Percentiles rank a stretch among this genome's conserved stretches.
phyloP scores from a whole-genome alignment of 2,329 filamentous ascomycete genomes.

The Hymenoscyphus linearis region DNA sequence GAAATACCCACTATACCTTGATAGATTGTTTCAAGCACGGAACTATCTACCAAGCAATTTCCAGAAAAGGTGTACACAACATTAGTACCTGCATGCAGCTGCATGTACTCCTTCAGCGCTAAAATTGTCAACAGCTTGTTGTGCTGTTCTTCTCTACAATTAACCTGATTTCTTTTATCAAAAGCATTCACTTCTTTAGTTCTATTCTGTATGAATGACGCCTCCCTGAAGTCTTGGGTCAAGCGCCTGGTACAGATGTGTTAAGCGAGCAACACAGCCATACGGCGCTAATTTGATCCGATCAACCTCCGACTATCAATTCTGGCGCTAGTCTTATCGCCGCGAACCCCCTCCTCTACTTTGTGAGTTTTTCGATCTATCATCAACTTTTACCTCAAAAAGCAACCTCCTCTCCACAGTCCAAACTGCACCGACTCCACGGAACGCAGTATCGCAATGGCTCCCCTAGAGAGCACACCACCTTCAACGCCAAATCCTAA shows the following conservation, averaged over 20 bases:
- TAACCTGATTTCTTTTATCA: not conserved
- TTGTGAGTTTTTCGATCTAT: not conserved
- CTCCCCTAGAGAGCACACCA: not conserved
- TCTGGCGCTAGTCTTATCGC: not conserved
- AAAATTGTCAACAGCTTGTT: not conserved
- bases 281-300: not conserved
- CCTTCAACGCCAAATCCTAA: too few species aligned
- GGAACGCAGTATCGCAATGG: not conserved
- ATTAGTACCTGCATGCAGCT: not conserved
- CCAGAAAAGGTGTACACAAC: not conserved
- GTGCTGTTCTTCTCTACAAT: not conserved
- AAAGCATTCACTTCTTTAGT: not conserved
- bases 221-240: not conserved
- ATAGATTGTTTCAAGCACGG: not conserved
- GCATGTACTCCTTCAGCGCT: not conserved
- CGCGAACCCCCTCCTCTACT: not conserved
- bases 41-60: constrained; percentile 1
- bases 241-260: not conserved
- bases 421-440: too few species aligned
- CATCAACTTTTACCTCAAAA: too few species aligned
- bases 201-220: not conserved
- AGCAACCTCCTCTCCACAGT: too few species aligned
- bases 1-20: not conserved
- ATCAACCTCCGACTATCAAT: too few species aligned
- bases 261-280: not conserved